Base-by-base conservation (phyloP, 139 green algal species). In the Diplosphaera chodatii region DNA sequence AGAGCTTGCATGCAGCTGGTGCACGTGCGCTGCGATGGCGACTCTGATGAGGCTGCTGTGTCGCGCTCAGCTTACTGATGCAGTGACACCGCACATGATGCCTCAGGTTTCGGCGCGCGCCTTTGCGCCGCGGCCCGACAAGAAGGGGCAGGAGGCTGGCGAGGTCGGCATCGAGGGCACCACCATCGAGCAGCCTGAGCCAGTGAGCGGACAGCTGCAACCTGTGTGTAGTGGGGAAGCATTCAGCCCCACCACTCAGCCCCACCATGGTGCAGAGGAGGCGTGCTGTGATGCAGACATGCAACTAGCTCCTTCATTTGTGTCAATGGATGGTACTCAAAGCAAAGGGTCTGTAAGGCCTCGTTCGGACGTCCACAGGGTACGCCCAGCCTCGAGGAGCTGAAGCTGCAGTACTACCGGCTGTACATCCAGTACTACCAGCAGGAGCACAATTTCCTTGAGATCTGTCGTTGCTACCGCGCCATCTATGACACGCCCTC, bases 351-450 rank as follows among this genome's bases (percentile, higher is more conserved):
- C n/a, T n/a, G n/a, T n/a, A n/a, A n/a, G n/a, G n/a, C n/a, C n/a
- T n/a, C n/a, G n/a, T n/a, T n/a, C n/a, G n/a, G n/a, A n/a, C n/a
- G 4, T 64, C 13, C 27, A 32, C 74, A 91, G 83, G 93, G 87
- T 73, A 93, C 93, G 1, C 95, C 95, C 33, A 69, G 56, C 4
- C 81, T 99, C 40, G 74, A 84, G 30, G 91, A 92, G 74, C 88
- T 99, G 40, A 98, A 98, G 84, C 74, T 96, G 28, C 76, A 70
- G n/a, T 99, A 97, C 82, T 98, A 98, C 79, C 40, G 85, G 62
- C 86, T 92, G 41, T 90, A 98, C 82, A 90, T 97, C 67, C 81
- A 82, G 25, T 98, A 95, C 82, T 74, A 98, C 84, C 40, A 41
- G 20, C 85, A 97, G 78, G 73, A 83, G 63, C 84, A 91, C 72